Evolutionary conservation across 2,329 filamentous ascomycete genomes (phyloP), one percentile per base, ranked within the genome.

Genomic region (Stylonectria norvegica): DNA sequence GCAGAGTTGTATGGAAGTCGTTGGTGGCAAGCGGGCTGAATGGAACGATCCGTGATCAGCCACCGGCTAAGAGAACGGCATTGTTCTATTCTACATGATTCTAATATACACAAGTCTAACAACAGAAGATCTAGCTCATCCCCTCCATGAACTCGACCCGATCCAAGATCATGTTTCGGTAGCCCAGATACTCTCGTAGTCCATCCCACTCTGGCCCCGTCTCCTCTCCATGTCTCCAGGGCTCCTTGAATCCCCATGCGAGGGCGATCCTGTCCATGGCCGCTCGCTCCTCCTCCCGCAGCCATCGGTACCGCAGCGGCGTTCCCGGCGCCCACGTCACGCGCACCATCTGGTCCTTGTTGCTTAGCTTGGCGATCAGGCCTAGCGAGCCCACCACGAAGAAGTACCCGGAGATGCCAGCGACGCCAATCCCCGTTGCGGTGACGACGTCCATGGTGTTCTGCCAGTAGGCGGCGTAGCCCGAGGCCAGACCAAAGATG

Each of bases 291-390:
- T 95, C 89, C 62, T 97, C 93, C 22, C 88, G 76, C 38, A 95
- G 64, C 86, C 90, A 97, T 11, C 93, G 78, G 56, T 88, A 78
- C 47, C 85, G 77, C 48, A 97, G 68, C 16, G 87, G 85, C 22
- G 88, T 84, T 9, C 93, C 93, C 0, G 81, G 80, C 7, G 85
- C 75, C 93, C 93, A 98, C 2, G 88, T 90, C 5, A 97, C 89
- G 15, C 93, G 81, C 57, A 85, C 83, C 87, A 96, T 95, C 65
- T 97, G 89, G 62, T 97, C 90, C 65, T 96, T 96, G 45, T 84
- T 76, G 22, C 91, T 96, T 18, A 88, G 83, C 43, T 94, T 71
- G 7, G 91, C 89, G 25, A 97, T 80, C 29, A 93, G 69, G 3
- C 91, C 93, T 38, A 97, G 78, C 8, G 84, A 88, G 4, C 80